Percentiles rank a stretch among this genome's conserved stretches.
Conservation (phyloP, 768 basidiomycete species). For the Leccinellum rugosiceps region DNA sequence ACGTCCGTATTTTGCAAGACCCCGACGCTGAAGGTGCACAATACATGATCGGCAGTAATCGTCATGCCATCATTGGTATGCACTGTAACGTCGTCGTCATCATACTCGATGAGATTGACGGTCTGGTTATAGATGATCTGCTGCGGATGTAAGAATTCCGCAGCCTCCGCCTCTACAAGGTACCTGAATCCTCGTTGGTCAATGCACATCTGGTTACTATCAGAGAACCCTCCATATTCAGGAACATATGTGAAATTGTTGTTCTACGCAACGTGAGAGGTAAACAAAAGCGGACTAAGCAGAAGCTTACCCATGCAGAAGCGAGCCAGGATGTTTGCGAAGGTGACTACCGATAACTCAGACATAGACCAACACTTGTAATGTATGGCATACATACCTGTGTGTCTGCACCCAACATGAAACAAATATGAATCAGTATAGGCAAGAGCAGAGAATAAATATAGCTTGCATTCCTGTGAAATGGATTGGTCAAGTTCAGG, state of each 20-base stretch:
- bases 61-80: conserved; percentile 40
- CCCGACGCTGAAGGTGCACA: conserved; percentile 69
- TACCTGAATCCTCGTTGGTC: conserved; percentile 63
- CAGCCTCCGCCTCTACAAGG: conserved; percentile 54
- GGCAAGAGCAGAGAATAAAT: neutral
- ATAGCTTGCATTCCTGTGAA: conserved; percentile 28
- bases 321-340: conserved; percentile 62
- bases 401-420: conserved; percentile 14
- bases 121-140: conserved; percentile 51
- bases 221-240: conserved; percentile 56
- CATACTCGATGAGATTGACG: conserved; percentile 47
- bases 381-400: conserved; percentile 22
- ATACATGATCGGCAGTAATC: conserved; percentile 52
- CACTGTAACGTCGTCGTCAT: conserved; percentile 45
- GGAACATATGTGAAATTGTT: conserved; percentile 59
- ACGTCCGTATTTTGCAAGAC: conserved; percentile 67
- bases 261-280: conserved; percentile 35
- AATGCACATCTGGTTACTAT: conserved; percentile 48
- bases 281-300: neutral
- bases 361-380: neutral
- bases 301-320: conserved; percentile 53
- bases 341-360: conserved; percentile 49
- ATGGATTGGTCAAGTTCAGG: conserved; percentile 1
- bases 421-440: neutral
- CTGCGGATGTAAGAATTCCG: conserved; percentile 44